Conservation (phyloP, 139 green algal species). For the Tetraselmis chui region DNA sequence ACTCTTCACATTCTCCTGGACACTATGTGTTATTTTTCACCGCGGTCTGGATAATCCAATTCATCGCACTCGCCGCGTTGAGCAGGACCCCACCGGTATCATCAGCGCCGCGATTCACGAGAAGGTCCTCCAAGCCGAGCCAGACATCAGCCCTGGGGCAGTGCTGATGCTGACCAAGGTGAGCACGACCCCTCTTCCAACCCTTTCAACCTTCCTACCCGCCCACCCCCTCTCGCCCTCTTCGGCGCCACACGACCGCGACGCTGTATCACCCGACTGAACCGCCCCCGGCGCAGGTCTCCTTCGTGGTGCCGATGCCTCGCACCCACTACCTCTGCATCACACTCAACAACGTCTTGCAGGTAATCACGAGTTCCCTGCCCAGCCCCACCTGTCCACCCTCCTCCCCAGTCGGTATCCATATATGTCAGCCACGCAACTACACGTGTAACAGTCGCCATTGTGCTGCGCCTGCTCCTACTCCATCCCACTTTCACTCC, state of each 20-base stretch:
- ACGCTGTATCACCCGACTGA: too few relatives aligned
- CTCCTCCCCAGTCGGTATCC: neutral
- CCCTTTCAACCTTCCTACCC: neutral
- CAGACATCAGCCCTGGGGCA: neutral
- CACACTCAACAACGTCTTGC: neutral
- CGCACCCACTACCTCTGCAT: neutral
- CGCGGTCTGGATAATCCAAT: too few relatives aligned
- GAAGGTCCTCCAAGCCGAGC: neutral
- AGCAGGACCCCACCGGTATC: neutral
- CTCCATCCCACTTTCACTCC: too few relatives aligned
- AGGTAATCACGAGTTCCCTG: neutral
- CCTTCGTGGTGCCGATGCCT: neutral
- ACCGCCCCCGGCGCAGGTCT: neutral
- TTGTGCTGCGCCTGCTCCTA: neutral
- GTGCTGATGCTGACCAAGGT: neutral
- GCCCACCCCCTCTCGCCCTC: neutral
- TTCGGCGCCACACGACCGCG: too few relatives aligned
- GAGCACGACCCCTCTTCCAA: neutral
- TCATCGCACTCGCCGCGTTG: too few relatives aligned
- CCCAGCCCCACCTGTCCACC: neutral
- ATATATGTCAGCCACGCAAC: neutral
- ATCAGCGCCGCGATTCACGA: neutral
- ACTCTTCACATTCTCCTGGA: too few relatives aligned
- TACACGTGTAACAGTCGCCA: neutral
- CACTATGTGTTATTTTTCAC: too few relatives aligned